Conservation (phyloP, 192 early-diverging fungal species). For the Coemansia asiatica region DNA sequence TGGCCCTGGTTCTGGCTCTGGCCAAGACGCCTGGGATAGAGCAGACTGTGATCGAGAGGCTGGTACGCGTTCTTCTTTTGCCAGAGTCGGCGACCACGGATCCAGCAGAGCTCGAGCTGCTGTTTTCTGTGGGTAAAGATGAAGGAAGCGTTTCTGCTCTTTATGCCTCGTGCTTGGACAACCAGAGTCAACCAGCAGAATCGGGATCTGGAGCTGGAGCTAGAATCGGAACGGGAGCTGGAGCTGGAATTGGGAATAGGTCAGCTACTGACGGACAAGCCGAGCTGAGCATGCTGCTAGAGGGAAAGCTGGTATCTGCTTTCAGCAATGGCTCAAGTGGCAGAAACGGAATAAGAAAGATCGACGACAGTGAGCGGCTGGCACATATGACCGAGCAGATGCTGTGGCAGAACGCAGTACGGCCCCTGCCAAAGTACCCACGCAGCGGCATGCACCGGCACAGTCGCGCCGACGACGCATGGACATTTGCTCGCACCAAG, state of each 20-base stretch:
- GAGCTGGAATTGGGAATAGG: neutral
- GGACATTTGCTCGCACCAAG: constrained; percentile 24
- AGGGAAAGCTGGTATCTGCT: constrained; percentile 19
- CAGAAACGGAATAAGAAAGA: neutral
- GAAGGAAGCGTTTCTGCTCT: neutral
- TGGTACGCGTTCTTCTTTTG: constrained; percentile 18
- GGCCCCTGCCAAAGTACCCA: constrained; percentile 46
- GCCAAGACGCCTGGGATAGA: constrained; percentile 13
- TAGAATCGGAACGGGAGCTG: too few species aligned
- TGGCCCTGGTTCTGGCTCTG: constrained; percentile 13
- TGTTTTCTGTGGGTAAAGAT: constrained; percentile 9
- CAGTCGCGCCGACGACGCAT: constrained; percentile 32
- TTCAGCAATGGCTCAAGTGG: neutral
- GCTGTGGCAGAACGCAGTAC: constrained; percentile 50
- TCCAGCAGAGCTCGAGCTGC: neutral
- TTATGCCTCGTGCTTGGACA: neutral
- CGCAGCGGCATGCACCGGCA: constrained; percentile 31
- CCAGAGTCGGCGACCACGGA: neutral
- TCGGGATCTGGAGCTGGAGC: too few species aligned
- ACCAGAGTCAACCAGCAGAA: neutral
- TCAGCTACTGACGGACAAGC: neutral
- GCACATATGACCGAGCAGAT: constrained; percentile 27
- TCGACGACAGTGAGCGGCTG: neutral
- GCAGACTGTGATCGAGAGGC: constrained; percentile 27
- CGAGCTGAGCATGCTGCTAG: constrained; percentile 15